phyloP scores from a whole-genome alignment of 108 stramenopile species.

The Fragilaria radians region DNA sequence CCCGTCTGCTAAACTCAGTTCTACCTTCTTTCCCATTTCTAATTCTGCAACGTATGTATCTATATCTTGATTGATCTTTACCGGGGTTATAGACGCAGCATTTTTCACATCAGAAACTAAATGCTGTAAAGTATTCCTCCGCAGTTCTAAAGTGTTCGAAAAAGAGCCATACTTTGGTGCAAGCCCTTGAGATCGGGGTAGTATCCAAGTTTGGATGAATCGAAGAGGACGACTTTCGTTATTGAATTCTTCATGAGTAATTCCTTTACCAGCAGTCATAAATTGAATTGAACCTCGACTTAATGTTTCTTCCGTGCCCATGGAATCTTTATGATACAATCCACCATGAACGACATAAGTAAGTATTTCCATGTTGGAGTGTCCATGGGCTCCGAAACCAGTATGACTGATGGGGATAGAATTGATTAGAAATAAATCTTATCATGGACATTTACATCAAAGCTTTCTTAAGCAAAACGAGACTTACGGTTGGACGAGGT shows the following conservation, averaged over 20 bases:
- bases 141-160: constrained; percentile 1
- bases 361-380: constrained; percentile 74
- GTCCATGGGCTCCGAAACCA: constrained; percentile 74
- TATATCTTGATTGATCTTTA: constrained; percentile 63
- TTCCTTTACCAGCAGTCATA: constrained; percentile 74
- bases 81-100: constrained; percentile 20
- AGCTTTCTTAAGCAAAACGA: no score
- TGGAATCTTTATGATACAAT: constrained; percentile 67
- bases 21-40: constrained; percentile 27
- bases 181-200: constrained; percentile 37
- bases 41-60: constrained; percentile 60
- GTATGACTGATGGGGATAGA: constrained; percentile 13
- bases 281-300: constrained; percentile 73
- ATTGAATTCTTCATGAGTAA: constrained; percentile 71
- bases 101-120: constrained; percentile 43
- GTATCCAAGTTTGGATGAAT: constrained; percentile 86
- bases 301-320: constrained; percentile 69
- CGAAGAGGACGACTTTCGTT: constrained; percentile 44
- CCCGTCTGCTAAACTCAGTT: constrained; percentile 16
- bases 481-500: constrained; percentile 60
- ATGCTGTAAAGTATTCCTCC: constrained; percentile 47
- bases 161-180: constrained; percentile 62
- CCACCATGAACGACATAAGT: constrained; percentile 71
- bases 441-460: no score
- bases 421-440: no score